Percentiles rank a stretch among this genome's conserved stretches.
Evolutionary conservation across 139 green algal species (phyloP).

Genomic region (Spirogloea muscicola): DNA sequence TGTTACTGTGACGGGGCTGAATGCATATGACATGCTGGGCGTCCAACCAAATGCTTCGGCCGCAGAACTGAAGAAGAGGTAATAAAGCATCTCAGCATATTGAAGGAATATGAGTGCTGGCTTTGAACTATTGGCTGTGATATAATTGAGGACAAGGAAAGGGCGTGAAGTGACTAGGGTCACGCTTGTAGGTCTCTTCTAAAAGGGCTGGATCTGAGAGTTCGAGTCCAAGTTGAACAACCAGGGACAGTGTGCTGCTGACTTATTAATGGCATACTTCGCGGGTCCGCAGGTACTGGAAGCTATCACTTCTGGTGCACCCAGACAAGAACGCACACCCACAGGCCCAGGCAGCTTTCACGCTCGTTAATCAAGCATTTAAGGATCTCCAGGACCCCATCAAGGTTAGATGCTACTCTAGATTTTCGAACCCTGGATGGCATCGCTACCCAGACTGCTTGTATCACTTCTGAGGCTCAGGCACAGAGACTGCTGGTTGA

Average conservation of each 20-base stretch:
- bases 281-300: constrained; percentile 64
- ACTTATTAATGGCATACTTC: too few species aligned
- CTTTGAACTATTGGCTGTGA: too few species aligned
- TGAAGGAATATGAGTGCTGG: not conserved
- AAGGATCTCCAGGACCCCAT: constrained; percentile 38
- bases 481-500: too few species aligned
- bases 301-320: constrained; percentile 72
- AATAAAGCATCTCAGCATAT: not conserved
- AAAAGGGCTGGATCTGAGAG: too few species aligned
- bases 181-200: too few species aligned
- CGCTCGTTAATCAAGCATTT: constrained; percentile 47
- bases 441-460: too few species aligned
- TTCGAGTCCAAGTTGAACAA: too few species aligned
- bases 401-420: constrained; percentile 24
- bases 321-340: constrained; percentile 74
- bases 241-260: too few species aligned
- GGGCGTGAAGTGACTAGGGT: too few species aligned
- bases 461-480: too few species aligned
- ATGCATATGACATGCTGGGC: constrained; percentile 29
- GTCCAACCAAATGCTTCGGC: constrained; percentile 6
- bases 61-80: constrained; percentile 45
- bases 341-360: constrained; percentile 71
- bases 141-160: too few species aligned
- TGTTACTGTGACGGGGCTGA: not conserved
- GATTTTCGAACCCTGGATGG: too few species aligned